phyloP scores from a whole-genome alignment of 1,284 basidiomycete genomes.

The Tausonia pullulans region DNA sequence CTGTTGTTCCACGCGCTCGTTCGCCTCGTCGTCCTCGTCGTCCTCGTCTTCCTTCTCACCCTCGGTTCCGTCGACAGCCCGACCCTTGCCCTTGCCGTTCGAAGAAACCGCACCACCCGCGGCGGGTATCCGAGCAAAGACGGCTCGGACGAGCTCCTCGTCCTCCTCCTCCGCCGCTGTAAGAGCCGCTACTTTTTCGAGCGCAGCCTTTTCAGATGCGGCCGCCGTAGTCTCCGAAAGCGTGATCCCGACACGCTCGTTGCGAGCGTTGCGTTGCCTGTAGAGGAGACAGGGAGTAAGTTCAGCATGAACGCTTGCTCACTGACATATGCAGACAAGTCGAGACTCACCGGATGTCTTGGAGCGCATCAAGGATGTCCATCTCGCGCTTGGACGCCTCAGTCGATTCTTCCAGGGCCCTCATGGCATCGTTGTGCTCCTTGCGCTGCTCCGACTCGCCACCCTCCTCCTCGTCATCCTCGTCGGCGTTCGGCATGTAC shows the following conservation, averaged over 20 bases:
- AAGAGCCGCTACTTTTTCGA: too few species aligned
- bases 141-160: slow-evolving; percentile 71
- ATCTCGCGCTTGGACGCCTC: slow-evolving; percentile 91
- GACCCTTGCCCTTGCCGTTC: slow-evolving; percentile 26
- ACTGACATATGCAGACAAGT: not conserved
- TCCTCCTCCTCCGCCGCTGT: slow-evolving; percentile 67
- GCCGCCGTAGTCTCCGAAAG: slow-evolving; percentile 27
- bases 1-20: not conserved
- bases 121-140: slow-evolving; percentile 62
- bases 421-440: slow-evolving; percentile 72
- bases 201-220: slow-evolving; percentile 20
- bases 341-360: slow-evolving; percentile 59
- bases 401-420: slow-evolving; percentile 82
- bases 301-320: not conserved
- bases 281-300: not conserved
- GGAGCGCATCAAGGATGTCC: slow-evolving; percentile 92
- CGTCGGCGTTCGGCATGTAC: slow-evolving; percentile 31
- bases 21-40: slow-evolving; percentile 18
- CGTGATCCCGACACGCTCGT: slow-evolving; percentile 61
- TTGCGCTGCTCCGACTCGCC: slow-evolving; percentile 48
- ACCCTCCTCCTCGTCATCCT: slow-evolving; percentile 32
- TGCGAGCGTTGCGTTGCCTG: slow-evolving; percentile 64
- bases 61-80: slow-evolving; percentile 17
- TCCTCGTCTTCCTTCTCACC: slow-evolving; percentile 19
- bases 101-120: slow-evolving; percentile 10